Percentiles rank a stretch among this genome's conserved stretches.
Evolutionary conservation across 768 basidiomycete genomes (phyloP).

Genomic region (Boletus rubropictus): DNA sequence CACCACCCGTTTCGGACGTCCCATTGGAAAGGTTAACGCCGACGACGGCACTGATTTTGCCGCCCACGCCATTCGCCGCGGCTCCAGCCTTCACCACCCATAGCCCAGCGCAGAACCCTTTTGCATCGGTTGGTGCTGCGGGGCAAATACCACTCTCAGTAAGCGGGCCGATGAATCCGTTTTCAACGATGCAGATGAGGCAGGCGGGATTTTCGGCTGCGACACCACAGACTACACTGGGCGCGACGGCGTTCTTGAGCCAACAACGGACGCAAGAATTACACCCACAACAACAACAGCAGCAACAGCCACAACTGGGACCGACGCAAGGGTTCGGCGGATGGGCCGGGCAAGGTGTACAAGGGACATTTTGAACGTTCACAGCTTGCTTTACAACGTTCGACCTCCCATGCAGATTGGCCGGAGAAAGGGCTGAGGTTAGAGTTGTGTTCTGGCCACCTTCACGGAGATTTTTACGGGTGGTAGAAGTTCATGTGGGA

Average conservation of each 20-base stretch:
- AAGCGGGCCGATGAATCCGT: conserved; percentile 12
- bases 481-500: background rate
- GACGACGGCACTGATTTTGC: background rate
- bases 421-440: background rate
- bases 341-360: conserved; percentile 17
- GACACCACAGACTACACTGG: conserved; percentile 28
- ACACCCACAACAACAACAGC: conserved; percentile 8
- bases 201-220: conserved; percentile 17
- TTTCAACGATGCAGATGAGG: conserved; percentile 12
- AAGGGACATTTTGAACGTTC: conserved; percentile 15
- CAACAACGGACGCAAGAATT: conserved; percentile 14
- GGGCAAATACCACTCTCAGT: conserved; percentile 24
- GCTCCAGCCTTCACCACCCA: background rate
- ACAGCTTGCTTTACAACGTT: background rate
- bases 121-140: conserved; percentile 3
- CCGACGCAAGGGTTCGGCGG: conserved; percentile 9
- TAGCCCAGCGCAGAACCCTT: conserved; percentile 21
- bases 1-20: background rate
- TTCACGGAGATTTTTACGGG: background rate
- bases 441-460: background rate
- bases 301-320: conserved; percentile 19
- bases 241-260: conserved; percentile 9
- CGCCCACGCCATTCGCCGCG: conserved; percentile 1
- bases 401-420: background rate
- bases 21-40: conserved; percentile 1